Evolutionary conservation across 2,329 filamentous ascomycete genomes (phyloP).

Genomic region (Podosphaera aphanis): DNA sequence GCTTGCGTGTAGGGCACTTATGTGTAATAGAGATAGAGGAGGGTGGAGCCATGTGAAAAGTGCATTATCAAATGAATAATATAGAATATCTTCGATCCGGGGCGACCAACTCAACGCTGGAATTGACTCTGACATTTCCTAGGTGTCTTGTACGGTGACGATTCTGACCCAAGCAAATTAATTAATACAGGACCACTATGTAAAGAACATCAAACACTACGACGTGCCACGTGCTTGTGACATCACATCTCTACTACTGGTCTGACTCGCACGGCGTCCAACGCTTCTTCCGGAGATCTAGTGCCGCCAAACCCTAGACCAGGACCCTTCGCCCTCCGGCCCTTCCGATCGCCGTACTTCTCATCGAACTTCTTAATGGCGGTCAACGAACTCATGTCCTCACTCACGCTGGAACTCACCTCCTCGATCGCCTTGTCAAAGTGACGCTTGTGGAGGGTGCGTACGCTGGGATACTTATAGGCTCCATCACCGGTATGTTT

Average conservation of each 20-base stretch:
- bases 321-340: slow-evolving; percentile 32
- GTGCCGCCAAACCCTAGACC: slow-evolving; percentile 33
- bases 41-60: no score
- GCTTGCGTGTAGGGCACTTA: no score
- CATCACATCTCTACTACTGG: background rate
- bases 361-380: slow-evolving; percentile 91
- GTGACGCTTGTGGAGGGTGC: slow-evolving; percentile 42
- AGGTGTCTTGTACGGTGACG: no score
- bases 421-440: slow-evolving; percentile 72
- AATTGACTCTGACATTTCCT: no score
- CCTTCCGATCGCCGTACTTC: slow-evolving; percentile 66
- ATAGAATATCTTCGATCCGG: no score
- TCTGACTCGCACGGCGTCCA: slow-evolving; percentile 14
- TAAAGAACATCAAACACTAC: background rate
- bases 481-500: slow-evolving; percentile 20
- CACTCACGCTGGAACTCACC: slow-evolving; percentile 76
- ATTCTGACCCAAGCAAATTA: background rate
- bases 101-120: no score
- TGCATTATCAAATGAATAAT: no score
- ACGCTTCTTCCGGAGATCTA: slow-evolving; percentile 12
- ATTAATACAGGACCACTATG: background rate
- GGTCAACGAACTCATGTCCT: slow-evolving; percentile 71
- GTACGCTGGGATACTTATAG: slow-evolving; percentile 37
- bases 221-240: no score
- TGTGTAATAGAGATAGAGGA: no score